phyloP scores from a whole-genome alignment of 345 rosid species.

The Crucihimalaya himalaica region DNA sequence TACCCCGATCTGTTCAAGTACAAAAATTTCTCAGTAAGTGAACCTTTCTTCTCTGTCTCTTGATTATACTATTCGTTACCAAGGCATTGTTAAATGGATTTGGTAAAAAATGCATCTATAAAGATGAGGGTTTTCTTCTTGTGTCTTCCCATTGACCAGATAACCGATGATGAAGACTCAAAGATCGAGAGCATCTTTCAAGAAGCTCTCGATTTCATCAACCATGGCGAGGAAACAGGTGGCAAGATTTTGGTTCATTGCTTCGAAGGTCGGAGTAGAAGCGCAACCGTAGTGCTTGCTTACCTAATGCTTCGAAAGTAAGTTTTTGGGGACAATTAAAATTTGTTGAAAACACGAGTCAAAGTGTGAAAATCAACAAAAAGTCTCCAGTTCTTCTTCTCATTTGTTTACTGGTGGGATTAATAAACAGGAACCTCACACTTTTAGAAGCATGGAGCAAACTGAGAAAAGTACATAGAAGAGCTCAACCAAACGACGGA shows the following conservation, averaged over 20 bases:
- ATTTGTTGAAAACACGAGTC: background rate
- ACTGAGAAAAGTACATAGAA: slow-evolving; percentile 77
- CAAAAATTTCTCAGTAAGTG: slow-evolving; percentile 82
- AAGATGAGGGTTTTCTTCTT: slow-evolving; percentile 28
- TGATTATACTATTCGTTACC: background rate
- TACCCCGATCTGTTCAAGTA: slow-evolving; percentile 73
- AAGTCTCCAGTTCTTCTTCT: slow-evolving; percentile 15
- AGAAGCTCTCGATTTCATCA: slow-evolving; percentile 81
- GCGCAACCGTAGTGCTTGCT: slow-evolving; percentile 86
- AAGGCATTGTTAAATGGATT: background rate
- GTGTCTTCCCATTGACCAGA: slow-evolving; percentile 53
- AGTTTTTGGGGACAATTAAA: slow-evolving; percentile 34
- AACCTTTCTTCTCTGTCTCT: slow-evolving; percentile 15
- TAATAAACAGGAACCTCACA: slow-evolving; percentile 62
- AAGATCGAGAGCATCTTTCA: slow-evolving; percentile 73
- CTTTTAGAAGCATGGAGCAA: slow-evolving; percentile 77
- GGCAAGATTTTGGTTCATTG: slow-evolving; percentile 90
- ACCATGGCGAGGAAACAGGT: slow-evolving; percentile 72
- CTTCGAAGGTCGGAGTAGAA: slow-evolving; percentile 98
- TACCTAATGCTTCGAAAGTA: slow-evolving; percentile 92
- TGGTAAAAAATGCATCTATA: slow-evolving; percentile 14
- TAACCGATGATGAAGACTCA: slow-evolving; percentile 80
- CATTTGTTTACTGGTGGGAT: slow-evolving; percentile 14
- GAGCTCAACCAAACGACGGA: slow-evolving; percentile 98
- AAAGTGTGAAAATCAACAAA: background rate